A percentile compares a stretch with the other conserved stretches of the same genome.
Evolutionary conservation across 176 grass and related monocot species (phyloP).

Genomic region (Alopecurus myosuroides): DNA sequence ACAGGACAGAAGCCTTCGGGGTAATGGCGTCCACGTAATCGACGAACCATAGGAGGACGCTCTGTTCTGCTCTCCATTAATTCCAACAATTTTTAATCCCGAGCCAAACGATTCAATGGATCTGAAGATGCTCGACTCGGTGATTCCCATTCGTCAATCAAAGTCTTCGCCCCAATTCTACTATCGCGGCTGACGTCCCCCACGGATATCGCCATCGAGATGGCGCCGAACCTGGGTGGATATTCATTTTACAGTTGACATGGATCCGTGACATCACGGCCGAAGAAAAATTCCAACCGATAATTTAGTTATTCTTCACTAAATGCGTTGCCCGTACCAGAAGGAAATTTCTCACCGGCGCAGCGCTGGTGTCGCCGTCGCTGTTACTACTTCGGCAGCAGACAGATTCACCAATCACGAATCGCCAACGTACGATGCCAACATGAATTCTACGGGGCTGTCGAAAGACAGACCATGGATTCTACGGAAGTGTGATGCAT

Average conservation of each 20-base stretch:
- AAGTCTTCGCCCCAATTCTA: neutral
- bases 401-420: neutral
- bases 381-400: neutral
- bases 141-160: slow-evolving; percentile 1
- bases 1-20: neutral
- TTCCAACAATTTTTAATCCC: neutral
- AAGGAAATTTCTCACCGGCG: neutral
- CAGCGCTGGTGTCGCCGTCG: neutral
- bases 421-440: neutral
- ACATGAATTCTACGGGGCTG: neutral
- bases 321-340: neutral
- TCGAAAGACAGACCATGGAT: neutral
- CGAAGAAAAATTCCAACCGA: neutral
- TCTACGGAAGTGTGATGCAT: neutral
- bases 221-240: neutral
- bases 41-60: neutral
- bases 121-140: neutral
- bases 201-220: neutral
- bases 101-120: neutral
- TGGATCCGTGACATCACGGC: neutral
- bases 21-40: neutral
- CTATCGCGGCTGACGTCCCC: neutral
- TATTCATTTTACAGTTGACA: neutral
- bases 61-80: neutral
- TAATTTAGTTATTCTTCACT: neutral